These are phyloP conservation scores for Eucalyptus virginea DNA, from an alignment of 345 rosid genomes.

Conservation along the genomic window DNA sequence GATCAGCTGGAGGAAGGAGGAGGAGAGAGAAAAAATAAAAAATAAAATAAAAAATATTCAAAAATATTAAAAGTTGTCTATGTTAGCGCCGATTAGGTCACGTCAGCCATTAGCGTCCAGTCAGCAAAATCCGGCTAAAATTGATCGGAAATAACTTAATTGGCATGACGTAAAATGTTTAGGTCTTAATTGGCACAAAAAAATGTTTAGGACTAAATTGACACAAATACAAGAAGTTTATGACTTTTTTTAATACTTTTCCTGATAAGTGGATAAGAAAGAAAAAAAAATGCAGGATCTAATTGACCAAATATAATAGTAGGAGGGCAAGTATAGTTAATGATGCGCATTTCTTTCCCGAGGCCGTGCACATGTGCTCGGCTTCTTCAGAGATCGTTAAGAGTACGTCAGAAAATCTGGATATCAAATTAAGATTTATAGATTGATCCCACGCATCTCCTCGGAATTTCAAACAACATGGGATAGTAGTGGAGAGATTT, in stretches of 20 bases:
- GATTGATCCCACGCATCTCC: background rate
- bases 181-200: too few relatives aligned
- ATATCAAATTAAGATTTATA: background rate
- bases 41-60: too few relatives aligned
- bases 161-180: too few relatives aligned
- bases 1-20: too few relatives aligned
- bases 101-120: rapidly evolving
- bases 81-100: too few relatives aligned
- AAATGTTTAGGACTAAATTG: too few relatives aligned
- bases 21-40: too few relatives aligned
- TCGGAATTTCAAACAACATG: background rate
- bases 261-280: background rate
- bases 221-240: too few relatives aligned
- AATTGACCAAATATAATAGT: background rate
- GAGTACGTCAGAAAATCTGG: background rate
- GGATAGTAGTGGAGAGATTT: background rate
- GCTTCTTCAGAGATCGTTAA: background rate
- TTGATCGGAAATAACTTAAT: too few relatives aligned
- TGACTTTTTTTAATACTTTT: too few relatives aligned
- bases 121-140: too few relatives aligned
- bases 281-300: background rate
- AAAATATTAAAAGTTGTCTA: too few relatives aligned
- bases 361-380: background rate
- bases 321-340: background rate
- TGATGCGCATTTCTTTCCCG: background rate